These are phyloP conservation scores for Phalaenopsis hybrid DNA, from an alignment of 116 monocot genomes.

Conservation along the genomic window DNA sequence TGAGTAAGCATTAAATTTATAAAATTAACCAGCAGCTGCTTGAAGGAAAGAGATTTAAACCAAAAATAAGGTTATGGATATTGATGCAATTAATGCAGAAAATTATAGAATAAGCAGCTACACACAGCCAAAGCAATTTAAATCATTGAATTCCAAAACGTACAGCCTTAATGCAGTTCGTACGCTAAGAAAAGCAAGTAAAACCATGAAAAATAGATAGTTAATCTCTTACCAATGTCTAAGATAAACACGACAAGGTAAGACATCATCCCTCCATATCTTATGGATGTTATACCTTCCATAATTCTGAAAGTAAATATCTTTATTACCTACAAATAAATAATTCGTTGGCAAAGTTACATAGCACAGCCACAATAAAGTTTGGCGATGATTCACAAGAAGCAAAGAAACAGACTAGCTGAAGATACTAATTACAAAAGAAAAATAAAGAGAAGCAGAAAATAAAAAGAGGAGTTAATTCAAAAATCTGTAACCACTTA, in stretches of 20 bases:
- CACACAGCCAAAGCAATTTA: not conserved
- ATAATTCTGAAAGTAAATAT: slow-evolving; percentile 66
- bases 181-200: not conserved
- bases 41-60: no score
- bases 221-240: slow-evolving; percentile 65
- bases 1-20: no score
- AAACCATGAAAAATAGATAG: slow-evolving; percentile 1
- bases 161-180: not conserved
- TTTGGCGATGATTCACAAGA: not conserved
- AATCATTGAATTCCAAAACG: slow-evolving; percentile 5
- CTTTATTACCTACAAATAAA: slow-evolving; percentile 40
- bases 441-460: not conserved
- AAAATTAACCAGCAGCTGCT: no score
- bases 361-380: not conserved
- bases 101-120: not conserved
- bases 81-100: no score
- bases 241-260: slow-evolving; percentile 85
- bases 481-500: not conserved
- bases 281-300: slow-evolving; percentile 80
- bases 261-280: slow-evolving; percentile 90
- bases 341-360: not conserved
- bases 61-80: no score
- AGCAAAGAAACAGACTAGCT: not conserved
- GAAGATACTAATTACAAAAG: not conserved
- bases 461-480: not conserved